Evolutionary conservation across 495 filamentous ascomycete species (phyloP).

Genomic region (Saxophila tyrrhenica): DNA sequence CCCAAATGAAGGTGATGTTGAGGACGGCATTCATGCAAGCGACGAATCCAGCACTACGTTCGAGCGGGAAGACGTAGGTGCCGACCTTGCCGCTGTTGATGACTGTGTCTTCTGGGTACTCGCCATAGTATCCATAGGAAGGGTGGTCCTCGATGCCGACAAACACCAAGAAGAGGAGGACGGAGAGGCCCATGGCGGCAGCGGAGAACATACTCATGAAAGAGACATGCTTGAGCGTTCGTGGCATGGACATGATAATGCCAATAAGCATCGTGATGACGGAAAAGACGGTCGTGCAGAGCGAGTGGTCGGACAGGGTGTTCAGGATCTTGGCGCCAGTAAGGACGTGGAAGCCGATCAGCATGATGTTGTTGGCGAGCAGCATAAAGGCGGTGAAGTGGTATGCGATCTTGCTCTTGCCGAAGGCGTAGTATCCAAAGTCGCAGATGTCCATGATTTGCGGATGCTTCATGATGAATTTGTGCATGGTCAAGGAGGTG

Average conservation of each 20-base stretch:
- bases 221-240: constrained; percentile 29
- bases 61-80: constrained; percentile 41
- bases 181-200: constrained; percentile 70
- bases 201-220: constrained; percentile 62
- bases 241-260: constrained; percentile 3
- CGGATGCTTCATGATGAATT: constrained; percentile 21
- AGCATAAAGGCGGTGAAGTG: constrained; percentile 78
- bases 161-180: constrained; percentile 66
- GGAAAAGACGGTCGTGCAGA: constrained; percentile 63
- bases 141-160: constrained; percentile 60
- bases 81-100: constrained; percentile 47
- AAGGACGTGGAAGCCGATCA: constrained; percentile 67
- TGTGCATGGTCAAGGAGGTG: constrained; percentile 67
- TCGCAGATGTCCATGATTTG: constrained; percentile 58
- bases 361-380: constrained; percentile 78
- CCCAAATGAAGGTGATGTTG: constrained; percentile 83
- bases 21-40: constrained; percentile 68
- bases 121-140: constrained; percentile 38
- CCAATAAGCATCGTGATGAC: constrained; percentile 34
- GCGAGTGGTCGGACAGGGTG: constrained; percentile 56
- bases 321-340: constrained; percentile 71
- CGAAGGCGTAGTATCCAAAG: constrained; percentile 77
- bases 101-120: constrained; percentile 11
- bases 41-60: constrained; percentile 56
- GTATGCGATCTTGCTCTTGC: constrained; percentile 64